Evolutionary conservation across 306 rosid genomes (phyloP), one percentile per base, ranked within the genome.

Genomic region (Lagenaria siceraria): DNA sequence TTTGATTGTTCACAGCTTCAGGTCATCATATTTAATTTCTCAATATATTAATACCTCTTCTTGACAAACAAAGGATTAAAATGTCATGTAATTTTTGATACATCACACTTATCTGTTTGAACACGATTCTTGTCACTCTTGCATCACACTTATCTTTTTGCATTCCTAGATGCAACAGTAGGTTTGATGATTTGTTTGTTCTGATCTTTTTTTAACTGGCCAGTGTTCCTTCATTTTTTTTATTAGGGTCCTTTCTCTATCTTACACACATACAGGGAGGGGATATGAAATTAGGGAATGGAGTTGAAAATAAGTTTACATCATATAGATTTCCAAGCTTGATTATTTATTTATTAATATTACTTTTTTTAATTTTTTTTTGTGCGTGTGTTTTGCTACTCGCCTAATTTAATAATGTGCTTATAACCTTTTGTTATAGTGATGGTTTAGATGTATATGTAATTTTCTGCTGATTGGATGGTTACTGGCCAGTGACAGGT

Each of bases 1-100:
- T 92, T 95, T 87, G 98, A 92, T 60, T 95, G 99, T 79, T 89
- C 98, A 31, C 89, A 84, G 80, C 85, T 92, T 82, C 89, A 95
- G 97, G 98, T 95, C 84, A 75, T 21, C 77, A 80, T 64, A 77
- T 55, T 64, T 43, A 75, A 53, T 35, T 74, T 55, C 78, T 75
- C 4, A 46, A 46, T 69, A 22, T 69, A 5, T 43, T 22, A 0
- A 46, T 46, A 69, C 56, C 13, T 21, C 19, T 43, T 70, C 10
- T 25, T 46, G 22, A 42, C 42, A 22, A 21, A 21, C 19, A 38
- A 43, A 70, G 14, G 24, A 25, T 70, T 68, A 40, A 46, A 54
- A 6, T 22, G 52, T 24, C 14, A 42, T 42, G 31, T 14, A 22
- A 22, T 42, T 70, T 46, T 70, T 70, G 9, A 24, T 46, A 43